Base-by-base conservation (phyloP, 306 rosid genomes). In the Begonia loranthoides region DNA sequence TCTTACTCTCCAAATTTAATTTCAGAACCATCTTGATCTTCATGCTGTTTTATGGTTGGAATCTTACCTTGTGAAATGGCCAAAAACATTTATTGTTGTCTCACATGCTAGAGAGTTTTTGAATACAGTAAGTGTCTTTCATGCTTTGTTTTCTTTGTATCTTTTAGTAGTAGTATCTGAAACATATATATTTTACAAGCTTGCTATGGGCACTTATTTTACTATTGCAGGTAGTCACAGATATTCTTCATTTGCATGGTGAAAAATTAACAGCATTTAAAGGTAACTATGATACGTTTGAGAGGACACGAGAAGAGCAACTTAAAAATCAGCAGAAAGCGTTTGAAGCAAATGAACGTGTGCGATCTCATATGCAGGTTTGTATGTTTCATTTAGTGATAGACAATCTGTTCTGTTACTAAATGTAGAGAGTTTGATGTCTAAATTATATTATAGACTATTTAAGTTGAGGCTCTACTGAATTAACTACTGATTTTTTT, bases 21-120 rank as follows among this genome's bases (percentile, higher is more conserved):
- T 73, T 53, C 92, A 90, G 99, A 90, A 90, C 62, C 99, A 90
- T 90, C 95, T 90, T 63, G 99, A 90, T 86, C 99, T 90, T 66
- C 99, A 90, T 60, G 99, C 99, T 51, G 99, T 90, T 68, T 76
- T 90, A 52, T 90, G 99, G 99, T 79, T 90, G 71, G 99, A 90
- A 56, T 8, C 86, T 1, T 86, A 90, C 80, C 69, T 90, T 65
- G 80, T 75, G 77, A 90, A 83, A 68, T 90, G 99, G 99, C 96
- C 95, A 9, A 90, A 90, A 63, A 86, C 99, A 46, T 76, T 87
- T 58, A 86, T 90, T 52, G 87, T 90, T 55, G 99, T 90, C 74
- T 90, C 99, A 70, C 99, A 86, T 70, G 99, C 99, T 63, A 86
- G 99, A 67, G 96, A 90, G 52, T 90, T 90, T 65, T 79, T 90